Percentiles rank a stretch among this genome's conserved stretches.
Evolutionary conservation across 176 grass and related monocot genomes (phyloP).

Genomic region (Bromus sterilis): DNA sequence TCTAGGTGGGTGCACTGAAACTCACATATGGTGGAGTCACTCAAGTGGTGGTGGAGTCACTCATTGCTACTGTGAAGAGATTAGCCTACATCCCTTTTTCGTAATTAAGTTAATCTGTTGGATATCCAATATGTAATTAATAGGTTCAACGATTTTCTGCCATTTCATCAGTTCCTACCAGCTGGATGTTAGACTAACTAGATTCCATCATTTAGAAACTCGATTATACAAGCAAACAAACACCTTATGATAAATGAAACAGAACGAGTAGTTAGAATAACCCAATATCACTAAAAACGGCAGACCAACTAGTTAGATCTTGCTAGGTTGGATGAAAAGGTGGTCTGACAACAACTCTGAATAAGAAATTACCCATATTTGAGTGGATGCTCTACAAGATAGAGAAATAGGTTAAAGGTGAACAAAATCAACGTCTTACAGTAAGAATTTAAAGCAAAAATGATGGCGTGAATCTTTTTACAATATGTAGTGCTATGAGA

Average conservation of each 20-base stretch:
- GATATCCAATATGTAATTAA: constrained; percentile 31
- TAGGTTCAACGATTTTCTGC: constrained; percentile 20
- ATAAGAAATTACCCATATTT: too few species aligned
- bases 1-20: too few species aligned
- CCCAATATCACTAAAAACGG: not conserved
- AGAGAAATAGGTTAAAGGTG: too few species aligned
- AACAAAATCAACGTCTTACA: too few species aligned
- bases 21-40: too few species aligned
- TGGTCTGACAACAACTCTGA: constrained; percentile 69
- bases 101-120: constrained; percentile 25
- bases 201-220: constrained; percentile 20
- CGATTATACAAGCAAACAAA: constrained; percentile 1
- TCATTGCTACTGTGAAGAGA: constrained; percentile 37
- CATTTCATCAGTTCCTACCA: constrained; percentile 55
- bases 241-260: not conserved
- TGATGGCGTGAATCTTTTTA: too few species aligned
- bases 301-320: constrained; percentile 54
- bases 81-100: constrained; percentile 40
- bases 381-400: too few species aligned
- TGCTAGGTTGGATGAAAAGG: constrained; percentile 48
- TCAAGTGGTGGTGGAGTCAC: too few species aligned
- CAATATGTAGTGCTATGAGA: too few species aligned
- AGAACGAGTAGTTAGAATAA: not conserved
- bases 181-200: constrained; percentile 72
- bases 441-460: too few species aligned